Conservation (phyloP, 2,329 filamentous ascomycete genomes). For the Penicillium sp. region DNA sequence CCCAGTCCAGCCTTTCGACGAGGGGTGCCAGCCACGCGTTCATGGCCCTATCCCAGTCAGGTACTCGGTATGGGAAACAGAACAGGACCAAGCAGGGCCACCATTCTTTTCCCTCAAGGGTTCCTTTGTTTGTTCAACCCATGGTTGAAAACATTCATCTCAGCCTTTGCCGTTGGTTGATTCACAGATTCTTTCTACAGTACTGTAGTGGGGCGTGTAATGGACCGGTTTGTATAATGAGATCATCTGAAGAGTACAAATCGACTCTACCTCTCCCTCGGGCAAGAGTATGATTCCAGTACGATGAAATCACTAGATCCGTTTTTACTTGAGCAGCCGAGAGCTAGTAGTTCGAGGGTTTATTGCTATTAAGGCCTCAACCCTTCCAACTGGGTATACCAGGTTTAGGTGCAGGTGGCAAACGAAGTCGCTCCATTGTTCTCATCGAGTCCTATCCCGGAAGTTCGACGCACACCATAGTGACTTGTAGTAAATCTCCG, state of each 20-base stretch:
- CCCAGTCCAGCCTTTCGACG: slow-evolving; percentile 10
- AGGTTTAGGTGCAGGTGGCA: no score
- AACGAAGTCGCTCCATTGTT: no score
- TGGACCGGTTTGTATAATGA: neutral
- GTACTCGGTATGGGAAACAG: neutral
- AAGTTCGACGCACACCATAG: no score
- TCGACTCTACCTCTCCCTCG: neutral
- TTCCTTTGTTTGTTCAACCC: neutral
- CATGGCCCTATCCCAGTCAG: neutral
- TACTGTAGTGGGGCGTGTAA: neutral
- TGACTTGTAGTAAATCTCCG: no score
- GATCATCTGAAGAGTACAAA: neutral
- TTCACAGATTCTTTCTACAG: neutral
- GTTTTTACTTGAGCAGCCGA: neutral
- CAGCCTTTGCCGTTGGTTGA: neutral
- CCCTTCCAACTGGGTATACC: neutral
- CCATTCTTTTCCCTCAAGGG: neutral
- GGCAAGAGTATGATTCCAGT: neutral
- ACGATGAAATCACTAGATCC: neutral
- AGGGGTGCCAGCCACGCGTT: slow-evolving; percentile 10
- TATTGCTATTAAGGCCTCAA: neutral
- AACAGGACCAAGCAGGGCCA: no score
- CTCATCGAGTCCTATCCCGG: no score
- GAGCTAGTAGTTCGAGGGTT: neutral
- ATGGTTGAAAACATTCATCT: neutral